Evolutionary conservation across 352 stramenopile species (phyloP).

Genomic region (Pythium chondricola): DNA sequence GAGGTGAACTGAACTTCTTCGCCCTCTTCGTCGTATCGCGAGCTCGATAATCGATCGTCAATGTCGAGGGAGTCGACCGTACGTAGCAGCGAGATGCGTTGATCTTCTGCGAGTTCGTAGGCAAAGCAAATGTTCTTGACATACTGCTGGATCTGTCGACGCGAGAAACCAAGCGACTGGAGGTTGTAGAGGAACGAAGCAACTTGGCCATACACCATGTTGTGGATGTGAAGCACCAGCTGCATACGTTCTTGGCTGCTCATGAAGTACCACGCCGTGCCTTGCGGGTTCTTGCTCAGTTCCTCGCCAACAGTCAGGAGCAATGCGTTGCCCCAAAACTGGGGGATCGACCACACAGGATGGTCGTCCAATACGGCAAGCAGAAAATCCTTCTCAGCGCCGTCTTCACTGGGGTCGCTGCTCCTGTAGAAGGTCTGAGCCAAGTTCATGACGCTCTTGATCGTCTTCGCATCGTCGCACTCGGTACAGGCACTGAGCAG

Average conservation of each 20-base stretch:
- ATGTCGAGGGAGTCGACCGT: slow-evolving; percentile 39
- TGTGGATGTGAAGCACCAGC: slow-evolving; percentile 71
- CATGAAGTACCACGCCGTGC: slow-evolving; percentile 65
- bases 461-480: slow-evolving; percentile 53
- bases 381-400: slow-evolving; percentile 46
- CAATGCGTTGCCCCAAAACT: slow-evolving; percentile 72
- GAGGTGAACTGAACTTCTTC: slow-evolving; percentile 57
- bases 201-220: slow-evolving; percentile 70
- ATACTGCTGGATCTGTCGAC: slow-evolving; percentile 63
- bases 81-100: slow-evolving; percentile 60
- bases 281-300: slow-evolving; percentile 60
- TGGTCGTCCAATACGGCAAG: slow-evolving; percentile 46
- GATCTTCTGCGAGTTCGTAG: slow-evolving; percentile 74
- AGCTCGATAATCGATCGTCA: slow-evolving; percentile 8
- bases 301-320: slow-evolving; percentile 72
- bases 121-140: slow-evolving; percentile 71
- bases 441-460: slow-evolving; percentile 82
- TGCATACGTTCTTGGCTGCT: slow-evolving; percentile 45
- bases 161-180: slow-evolving; percentile 58
- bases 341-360: slow-evolving; percentile 51
- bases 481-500: slow-evolving; percentile 60
- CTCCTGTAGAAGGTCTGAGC: slow-evolving; percentile 82
- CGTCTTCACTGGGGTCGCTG: slow-evolving; percentile 9
- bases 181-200: slow-evolving; percentile 76
- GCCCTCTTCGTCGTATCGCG: slow-evolving; percentile 10